Evolutionary conservation across 441 rosid genomes (phyloP).

Genomic region (Erysimum pusillum): DNA sequence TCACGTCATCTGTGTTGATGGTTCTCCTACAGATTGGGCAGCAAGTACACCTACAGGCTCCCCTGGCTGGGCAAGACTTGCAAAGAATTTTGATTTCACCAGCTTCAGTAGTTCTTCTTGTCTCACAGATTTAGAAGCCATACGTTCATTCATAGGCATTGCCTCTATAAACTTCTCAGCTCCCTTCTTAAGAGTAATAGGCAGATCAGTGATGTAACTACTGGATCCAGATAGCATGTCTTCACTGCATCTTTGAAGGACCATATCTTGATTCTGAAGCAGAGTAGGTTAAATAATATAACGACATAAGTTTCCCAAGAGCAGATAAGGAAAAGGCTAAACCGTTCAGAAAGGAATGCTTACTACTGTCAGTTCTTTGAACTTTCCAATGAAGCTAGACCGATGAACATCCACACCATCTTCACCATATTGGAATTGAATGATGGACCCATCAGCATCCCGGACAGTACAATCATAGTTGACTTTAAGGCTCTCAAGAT

Average conservation of each 20-base stretch:
- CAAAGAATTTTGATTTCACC: constrained; percentile 75
- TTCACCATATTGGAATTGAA: constrained; percentile 97
- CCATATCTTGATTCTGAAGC: constrained; percentile 80
- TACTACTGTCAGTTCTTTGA: constrained; percentile 73
- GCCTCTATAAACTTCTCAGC: constrained; percentile 70
- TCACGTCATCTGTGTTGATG: constrained; percentile 99
- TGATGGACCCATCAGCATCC: constrained; percentile 93
- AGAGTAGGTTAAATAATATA: constrained; percentile 23
- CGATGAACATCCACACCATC: constrained; percentile 98
- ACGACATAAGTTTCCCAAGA: constrained; percentile 22
- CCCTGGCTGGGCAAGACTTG: constrained; percentile 98
- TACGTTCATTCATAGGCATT: constrained; percentile 53
- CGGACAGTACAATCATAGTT: constrained; percentile 96
- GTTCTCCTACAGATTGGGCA: constrained; percentile 99
- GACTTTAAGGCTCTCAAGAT: constrained; percentile 93
- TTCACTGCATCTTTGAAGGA: constrained; percentile 56
- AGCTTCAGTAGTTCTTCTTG: constrained; percentile 68
- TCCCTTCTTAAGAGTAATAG: constrained; percentile 71
- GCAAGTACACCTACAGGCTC: constrained; percentile 99
- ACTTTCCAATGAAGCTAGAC: constrained; percentile 82
- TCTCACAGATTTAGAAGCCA: constrained; percentile 52
- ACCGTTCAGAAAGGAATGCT: constrained; percentile 44
- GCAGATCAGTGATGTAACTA: constrained; percentile 67
- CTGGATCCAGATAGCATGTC: constrained; percentile 58
- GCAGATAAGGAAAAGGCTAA: constrained; percentile 36